A percentile compares a stretch with the other conserved stretches of the same genome.
Evolutionary conservation across 441 rosid species (phyloP).

Genomic region (Euphorbia corollata): DNA sequence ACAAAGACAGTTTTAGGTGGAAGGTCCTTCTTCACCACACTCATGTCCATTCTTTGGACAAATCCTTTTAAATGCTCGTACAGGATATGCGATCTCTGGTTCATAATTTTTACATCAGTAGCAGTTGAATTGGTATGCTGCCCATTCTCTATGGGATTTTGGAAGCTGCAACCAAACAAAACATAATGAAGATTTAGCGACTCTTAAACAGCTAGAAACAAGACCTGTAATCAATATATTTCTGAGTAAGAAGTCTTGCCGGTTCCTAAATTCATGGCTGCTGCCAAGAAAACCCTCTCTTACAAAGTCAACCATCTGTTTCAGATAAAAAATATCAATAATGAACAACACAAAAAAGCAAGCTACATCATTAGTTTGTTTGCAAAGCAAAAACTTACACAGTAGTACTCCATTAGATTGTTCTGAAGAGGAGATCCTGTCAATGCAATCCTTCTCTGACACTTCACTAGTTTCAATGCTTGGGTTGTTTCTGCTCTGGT

Average conservation of each 20-base stretch:
- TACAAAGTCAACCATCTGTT: constrained; percentile 99
- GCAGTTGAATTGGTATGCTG: constrained; percentile 96
- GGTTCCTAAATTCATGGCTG: constrained; percentile 95
- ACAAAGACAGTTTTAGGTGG: constrained; percentile 99
- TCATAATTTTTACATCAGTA: constrained; percentile 96
- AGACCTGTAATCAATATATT: constrained; percentile 18
- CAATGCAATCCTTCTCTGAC: constrained; percentile 98
- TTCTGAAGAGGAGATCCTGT: constrained; percentile 99
- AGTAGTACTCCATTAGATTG: constrained; percentile 98
- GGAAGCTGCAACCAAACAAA: constrained; percentile 58
- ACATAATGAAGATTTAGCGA: constrained; percentile 11
- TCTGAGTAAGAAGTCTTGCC: constrained; percentile 46
- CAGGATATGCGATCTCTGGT: constrained; percentile 96
- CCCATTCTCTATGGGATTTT: constrained; percentile 96
- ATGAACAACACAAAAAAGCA: constrained; percentile 11
- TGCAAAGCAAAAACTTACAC: constrained; percentile 51
- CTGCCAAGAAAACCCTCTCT: constrained; percentile 99
- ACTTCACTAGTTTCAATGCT: constrained; percentile 87
- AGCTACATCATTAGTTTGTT: constrained; percentile 12
- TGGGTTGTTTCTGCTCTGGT: constrained; percentile 96
- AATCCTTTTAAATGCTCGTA: constrained; percentile 96
- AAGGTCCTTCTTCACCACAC: constrained; percentile 89
- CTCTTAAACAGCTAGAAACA: constrained; percentile 17
- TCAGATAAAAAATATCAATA: constrained; percentile 24
- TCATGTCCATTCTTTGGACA: constrained; percentile 99